These are phyloP conservation scores for Decorospora gaudefroyi DNA, from an alignment of 2,329 filamentous ascomycete genomes.

Conservation along the genomic window DNA sequence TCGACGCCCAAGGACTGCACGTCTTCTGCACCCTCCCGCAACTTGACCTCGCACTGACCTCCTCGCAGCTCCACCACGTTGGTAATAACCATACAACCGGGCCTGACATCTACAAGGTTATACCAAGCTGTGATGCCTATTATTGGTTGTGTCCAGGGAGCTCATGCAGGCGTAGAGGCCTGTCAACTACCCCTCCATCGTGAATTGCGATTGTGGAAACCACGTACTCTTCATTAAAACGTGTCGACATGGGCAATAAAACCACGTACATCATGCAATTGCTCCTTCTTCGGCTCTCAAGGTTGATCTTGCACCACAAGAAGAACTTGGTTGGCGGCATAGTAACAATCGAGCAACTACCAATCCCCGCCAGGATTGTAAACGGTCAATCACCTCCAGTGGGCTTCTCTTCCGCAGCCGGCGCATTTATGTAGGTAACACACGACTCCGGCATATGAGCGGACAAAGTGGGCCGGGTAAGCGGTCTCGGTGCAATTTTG, in stretches of 20 bases:
- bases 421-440: slow-evolving; percentile 2
- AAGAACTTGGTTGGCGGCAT: slow-evolving; percentile 3
- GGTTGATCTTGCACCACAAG: slow-evolving; percentile 3
- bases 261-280: neutral
- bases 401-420: slow-evolving; percentile 6
- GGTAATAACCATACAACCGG: slow-evolving; percentile 16
- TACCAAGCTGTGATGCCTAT: neutral
- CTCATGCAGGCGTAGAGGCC: neutral
- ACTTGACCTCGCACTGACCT: slow-evolving; percentile 18
- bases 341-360: neutral
- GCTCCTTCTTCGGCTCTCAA: slow-evolving; percentile 1
- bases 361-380: neutral
- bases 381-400: slow-evolving; percentile 10
- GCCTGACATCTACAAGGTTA: slow-evolving; percentile 3
- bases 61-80: slow-evolving; percentile 1
- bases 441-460: slow-evolving; percentile 1
- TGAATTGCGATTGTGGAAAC: neutral
- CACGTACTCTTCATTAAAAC: slow-evolving; percentile 4
- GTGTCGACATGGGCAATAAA: no score
- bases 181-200: neutral
- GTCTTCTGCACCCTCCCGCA: slow-evolving; percentile 5
- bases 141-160: neutral
- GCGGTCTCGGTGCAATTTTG: neutral
- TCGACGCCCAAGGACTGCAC: slow-evolving; percentile 4
- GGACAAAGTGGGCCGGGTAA: slow-evolving; percentile 2